phyloP scores from a whole-genome alignment of 2,329 filamentous ascomycete genomes.

The Gaeumannomyces sp. region DNA sequence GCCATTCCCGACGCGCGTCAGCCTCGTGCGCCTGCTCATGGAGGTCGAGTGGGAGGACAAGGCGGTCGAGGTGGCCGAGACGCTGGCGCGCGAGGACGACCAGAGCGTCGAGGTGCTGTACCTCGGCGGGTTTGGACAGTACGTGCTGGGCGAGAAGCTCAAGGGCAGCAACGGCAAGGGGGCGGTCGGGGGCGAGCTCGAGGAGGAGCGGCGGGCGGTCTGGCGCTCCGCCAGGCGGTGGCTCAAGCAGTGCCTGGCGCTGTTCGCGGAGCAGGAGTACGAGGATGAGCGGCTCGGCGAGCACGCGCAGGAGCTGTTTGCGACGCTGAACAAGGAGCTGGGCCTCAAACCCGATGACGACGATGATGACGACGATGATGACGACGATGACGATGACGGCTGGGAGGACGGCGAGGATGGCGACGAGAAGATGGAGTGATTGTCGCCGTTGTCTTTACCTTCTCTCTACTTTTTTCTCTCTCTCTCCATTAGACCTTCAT shows the following conservation, averaged over 20 bases:
- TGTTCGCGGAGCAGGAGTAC: constrained; percentile 76
- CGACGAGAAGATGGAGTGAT: constrained; percentile 31
- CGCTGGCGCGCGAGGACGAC: constrained; percentile 83
- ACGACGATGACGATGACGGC: constrained; percentile 36
- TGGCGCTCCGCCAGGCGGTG: constrained; percentile 75
- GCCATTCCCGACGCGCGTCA: constrained; percentile 80
- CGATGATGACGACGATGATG: constrained; percentile 42
- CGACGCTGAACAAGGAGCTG: constrained; percentile 56
- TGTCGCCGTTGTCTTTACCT: background rate
- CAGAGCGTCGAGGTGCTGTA: constrained; percentile 96
- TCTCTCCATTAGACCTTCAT: background rate
- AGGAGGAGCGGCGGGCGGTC: constrained; percentile 49
- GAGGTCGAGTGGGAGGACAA: constrained; percentile 82
- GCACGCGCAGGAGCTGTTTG: constrained; percentile 67
- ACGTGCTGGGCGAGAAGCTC: constrained; percentile 68
- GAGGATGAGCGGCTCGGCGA: constrained; percentile 74
- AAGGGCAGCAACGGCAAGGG: constrained; percentile 31
- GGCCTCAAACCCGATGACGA: constrained; percentile 52
- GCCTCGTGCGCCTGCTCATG: constrained; percentile 77
- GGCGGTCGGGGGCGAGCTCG: constrained; percentile 24
- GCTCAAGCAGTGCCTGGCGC: constrained; percentile 71
- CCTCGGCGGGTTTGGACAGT: constrained; percentile 88
- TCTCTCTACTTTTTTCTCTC: background rate
- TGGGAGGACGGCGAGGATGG: constrained; percentile 44
- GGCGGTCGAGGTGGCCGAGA: constrained; percentile 77